These are phyloP conservation scores for Collariella sp. DNA, from an alignment of 495 filamentous ascomycete genomes.

Conservation along the genomic window DNA sequence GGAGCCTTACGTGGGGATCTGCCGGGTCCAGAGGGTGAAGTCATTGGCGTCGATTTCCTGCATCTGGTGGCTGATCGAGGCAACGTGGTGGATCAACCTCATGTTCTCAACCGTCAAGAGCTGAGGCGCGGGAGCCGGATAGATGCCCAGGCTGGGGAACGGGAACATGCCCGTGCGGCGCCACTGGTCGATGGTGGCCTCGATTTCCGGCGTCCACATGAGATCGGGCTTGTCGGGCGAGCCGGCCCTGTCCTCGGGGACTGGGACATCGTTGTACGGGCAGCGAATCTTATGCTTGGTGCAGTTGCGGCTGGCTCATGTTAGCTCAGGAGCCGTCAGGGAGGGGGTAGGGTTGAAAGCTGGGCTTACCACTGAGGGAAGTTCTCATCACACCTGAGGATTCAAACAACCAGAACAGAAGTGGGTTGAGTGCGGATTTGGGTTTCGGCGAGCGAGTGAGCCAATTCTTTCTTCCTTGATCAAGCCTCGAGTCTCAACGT, in stretches of 20 bases:
- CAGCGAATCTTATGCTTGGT: conserved; percentile 98
- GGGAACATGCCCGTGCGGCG: conserved; percentile 75
- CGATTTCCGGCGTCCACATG: conserved; percentile 73
- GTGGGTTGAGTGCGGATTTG: no score
- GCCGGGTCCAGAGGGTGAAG: conserved; percentile 84
- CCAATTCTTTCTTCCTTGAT: not conserved
- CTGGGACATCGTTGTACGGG: conserved; percentile 81
- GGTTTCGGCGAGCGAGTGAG: conserved; percentile 4
- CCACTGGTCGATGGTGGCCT: conserved; percentile 76
- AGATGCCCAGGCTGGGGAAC: conserved; percentile 72
- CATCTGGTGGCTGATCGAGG: conserved; percentile 75
- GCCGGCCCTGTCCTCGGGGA: conserved; percentile 54
- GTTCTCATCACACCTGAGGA: conserved; percentile 93
- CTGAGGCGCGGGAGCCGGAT: conserved; percentile 54
- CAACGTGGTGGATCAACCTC: conserved; percentile 84
- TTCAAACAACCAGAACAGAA: conserved; percentile 9
- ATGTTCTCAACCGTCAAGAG: conserved; percentile 66
- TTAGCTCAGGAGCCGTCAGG: conserved; percentile 22
- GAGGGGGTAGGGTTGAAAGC: conserved; percentile 14
- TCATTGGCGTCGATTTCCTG: conserved; percentile 64
- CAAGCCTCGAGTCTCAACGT: not conserved
- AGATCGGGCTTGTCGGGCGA: conserved; percentile 68
- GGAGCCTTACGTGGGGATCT: conserved; percentile 73
- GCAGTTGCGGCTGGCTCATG: conserved; percentile 70
- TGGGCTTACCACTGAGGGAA: conserved; percentile 83